Evolutionary conservation across 768 basidiomycete genomes (phyloP), one percentile per base, ranked within the genome.

Genomic region (Solioccasus polychromus): DNA sequence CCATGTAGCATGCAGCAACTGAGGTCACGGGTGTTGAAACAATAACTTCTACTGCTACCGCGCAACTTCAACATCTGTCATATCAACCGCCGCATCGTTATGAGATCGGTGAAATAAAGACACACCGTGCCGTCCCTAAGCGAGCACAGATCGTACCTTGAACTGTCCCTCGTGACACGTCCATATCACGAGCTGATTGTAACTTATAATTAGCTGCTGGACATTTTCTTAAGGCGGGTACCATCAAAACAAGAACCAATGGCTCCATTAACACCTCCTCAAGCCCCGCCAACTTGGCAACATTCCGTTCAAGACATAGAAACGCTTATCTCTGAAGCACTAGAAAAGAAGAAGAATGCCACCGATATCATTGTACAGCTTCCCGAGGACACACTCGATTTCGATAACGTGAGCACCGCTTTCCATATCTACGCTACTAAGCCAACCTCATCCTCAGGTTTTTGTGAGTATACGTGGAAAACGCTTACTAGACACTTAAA

Each of bases 231-330:
- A n/a, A n/a, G n/a, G n/a, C n/a, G n/a, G n/a, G n/a, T n/a, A n/a
- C n/a, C n/a, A n/a, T n/a, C n/a, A n/a, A n/a, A n/a, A n/a, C n/a
- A n/a, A n/a, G 39, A 35, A 15, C 26, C 32, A 47, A 72, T 74
- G 64, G 71, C 77, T 68, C 59, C 72, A 15, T 55, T 88, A 26
- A 74, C 67, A 14, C 79, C 87, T 24, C 85, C 89, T 2, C 85
- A 89, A 57, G 59, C 75, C 22, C 67, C 88, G 3, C 83, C 82
- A 10, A 57, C 63, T 23, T 90, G 87, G 87, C 72, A 74, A 18
- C 85, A 89, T 56, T 70, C 78, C 15, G 70, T 79, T 0, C 78
- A 80, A 45, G 78, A 85, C 20, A 75, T 91, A 41, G 62, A 72
- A 12, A 64, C 60, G 26, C 62, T 84, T 26, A 81, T 80, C 42